These are phyloP conservation scores for Eucommia ulmoides DNA, from an alignment of 257 asterid genomes.

Conservation along the genomic window DNA sequence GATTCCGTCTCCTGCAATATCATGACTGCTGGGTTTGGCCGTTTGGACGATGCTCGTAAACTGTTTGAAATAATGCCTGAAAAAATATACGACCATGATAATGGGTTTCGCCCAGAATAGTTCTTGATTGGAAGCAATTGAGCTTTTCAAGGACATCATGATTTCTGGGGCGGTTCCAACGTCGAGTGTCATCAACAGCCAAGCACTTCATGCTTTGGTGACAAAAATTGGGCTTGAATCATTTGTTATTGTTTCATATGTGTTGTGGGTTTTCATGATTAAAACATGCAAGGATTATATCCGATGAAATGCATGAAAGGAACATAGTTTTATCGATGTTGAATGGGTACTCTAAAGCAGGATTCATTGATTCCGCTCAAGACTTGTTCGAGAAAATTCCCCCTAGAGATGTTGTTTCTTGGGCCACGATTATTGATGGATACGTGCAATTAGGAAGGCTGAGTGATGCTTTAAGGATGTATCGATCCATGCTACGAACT, in stretches of 20 bases:
- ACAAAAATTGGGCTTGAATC: constrained; percentile 54
- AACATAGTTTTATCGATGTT: constrained; percentile 76
- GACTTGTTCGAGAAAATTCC: constrained; percentile 51
- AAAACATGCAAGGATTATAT: constrained; percentile 36
- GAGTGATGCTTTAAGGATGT: constrained; percentile 46
- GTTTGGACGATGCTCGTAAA: constrained; percentile 37
- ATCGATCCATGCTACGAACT: constrained; percentile 39
- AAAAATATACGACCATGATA: constrained; percentile 61
- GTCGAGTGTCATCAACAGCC: constrained; percentile 51
- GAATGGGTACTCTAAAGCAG: constrained; percentile 72
- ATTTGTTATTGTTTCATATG: constrained; percentile 40
- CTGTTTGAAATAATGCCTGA: constrained; percentile 74
- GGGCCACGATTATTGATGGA: constrained; percentile 85
- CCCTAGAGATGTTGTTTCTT: constrained; percentile 64
- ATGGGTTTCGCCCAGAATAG: constrained; percentile 57
- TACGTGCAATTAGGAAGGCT: constrained; percentile 46
- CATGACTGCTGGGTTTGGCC: constrained; percentile 54
- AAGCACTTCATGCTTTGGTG: constrained; percentile 56
- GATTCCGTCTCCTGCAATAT: constrained; percentile 66
- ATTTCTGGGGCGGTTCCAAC: constrained; percentile 46
- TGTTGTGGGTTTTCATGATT: constrained; percentile 32
- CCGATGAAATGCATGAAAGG: constrained; percentile 41
- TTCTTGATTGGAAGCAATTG: constrained; percentile 31
- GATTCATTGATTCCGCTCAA: constrained; percentile 36
- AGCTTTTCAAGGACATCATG: constrained; percentile 57